phyloP scores from a whole-genome alignment of 2,329 filamentous ascomycete genomes.

The Fusarium ramigenum region DNA sequence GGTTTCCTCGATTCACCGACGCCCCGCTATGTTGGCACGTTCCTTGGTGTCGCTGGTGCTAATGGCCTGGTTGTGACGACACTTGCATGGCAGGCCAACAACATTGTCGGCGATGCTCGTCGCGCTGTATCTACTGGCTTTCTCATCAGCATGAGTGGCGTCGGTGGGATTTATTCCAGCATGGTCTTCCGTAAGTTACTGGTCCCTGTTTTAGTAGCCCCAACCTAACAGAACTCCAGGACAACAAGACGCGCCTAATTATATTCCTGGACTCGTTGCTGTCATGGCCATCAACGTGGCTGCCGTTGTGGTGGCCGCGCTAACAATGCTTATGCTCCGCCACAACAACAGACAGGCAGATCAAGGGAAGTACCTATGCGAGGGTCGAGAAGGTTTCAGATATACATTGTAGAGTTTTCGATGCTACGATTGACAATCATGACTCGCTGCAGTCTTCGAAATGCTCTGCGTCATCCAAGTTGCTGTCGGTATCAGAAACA shows the following conservation, averaged over 20 bases:
- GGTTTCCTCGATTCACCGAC: slow-evolving; percentile 6
- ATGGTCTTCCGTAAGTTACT: slow-evolving; percentile 29
- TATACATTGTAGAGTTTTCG: neutral
- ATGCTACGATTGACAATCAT: accelerated
- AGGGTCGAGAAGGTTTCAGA: slow-evolving; percentile 9
- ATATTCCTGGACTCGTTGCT: slow-evolving; percentile 14
- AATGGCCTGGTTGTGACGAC: slow-evolving; percentile 19
- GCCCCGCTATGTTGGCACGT: slow-evolving; percentile 21
- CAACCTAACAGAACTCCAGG: neutral
- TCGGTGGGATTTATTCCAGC: slow-evolving; percentile 28
- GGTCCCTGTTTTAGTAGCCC: no score
- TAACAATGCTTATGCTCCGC: slow-evolving; percentile 20
- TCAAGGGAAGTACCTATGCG: neutral
- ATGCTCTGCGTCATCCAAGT: accelerated
- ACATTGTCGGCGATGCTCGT: slow-evolving; percentile 19
- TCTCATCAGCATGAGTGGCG: slow-evolving; percentile 20
- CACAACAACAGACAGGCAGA: neutral
- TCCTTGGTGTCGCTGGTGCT: slow-evolving; percentile 16
- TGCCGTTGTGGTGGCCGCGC: neutral
- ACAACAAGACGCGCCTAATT: slow-evolving; percentile 27
- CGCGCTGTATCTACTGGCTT: slow-evolving; percentile 27
- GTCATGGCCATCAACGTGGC: slow-evolving; percentile 24
- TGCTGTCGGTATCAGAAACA: neutral
- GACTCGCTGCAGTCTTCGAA: neutral
- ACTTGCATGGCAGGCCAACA: slow-evolving; percentile 25